Evolutionary conservation across 208 protist genomes (phyloP), one percentile per base, ranked within the genome.

Genomic region (Tritrichomonas foetus): DNA sequence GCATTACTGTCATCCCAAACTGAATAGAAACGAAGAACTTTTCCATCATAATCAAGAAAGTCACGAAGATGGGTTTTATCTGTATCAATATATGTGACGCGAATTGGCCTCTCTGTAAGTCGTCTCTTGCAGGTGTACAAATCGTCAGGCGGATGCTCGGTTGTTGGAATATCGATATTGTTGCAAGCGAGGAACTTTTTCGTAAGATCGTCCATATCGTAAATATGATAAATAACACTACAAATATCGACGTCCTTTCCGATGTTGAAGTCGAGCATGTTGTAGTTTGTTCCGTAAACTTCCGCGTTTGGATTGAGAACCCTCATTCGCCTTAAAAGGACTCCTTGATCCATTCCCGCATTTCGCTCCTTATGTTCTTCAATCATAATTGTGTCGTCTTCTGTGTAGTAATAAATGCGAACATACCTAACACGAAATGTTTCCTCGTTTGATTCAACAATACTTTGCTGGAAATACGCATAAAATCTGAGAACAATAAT

Each of bases 331-430:
- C 97, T 96, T 44, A 98, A 95, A 16, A 97, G 27, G 14, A 95
- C 96, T 55, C 98, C 98, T 55, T 97, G 96, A 47, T 96, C 97
- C 50, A 99, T 96, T 36, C 98, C 98, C 93, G 96, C 97, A 96
- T 99, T 99, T 47, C 95, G 96, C 36, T 97, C 95, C 27, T 96
- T 95, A 16, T 97, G 96, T 95, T 99, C 98, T 30, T 95, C 95
- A 57, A 99, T 96, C 94, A 96, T 96, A 27, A 99, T 93, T 64
- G 98, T 98, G 93, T 98, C 98, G 95, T 99, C 98, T 75, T 96
- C 95, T 30, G 99, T 96, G 94, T 97, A 98, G 92, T 97, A 98
- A 93, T 97, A 96, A 27, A 99, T 96, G 80, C 96, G 96, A 92
- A 98, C 97, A 93, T 97, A 97, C 92, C 97, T 96, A 61, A 99